Evolutionary conservation across 305 asterid species (phyloP).

Genomic region (Fraxinus sp.): DNA sequence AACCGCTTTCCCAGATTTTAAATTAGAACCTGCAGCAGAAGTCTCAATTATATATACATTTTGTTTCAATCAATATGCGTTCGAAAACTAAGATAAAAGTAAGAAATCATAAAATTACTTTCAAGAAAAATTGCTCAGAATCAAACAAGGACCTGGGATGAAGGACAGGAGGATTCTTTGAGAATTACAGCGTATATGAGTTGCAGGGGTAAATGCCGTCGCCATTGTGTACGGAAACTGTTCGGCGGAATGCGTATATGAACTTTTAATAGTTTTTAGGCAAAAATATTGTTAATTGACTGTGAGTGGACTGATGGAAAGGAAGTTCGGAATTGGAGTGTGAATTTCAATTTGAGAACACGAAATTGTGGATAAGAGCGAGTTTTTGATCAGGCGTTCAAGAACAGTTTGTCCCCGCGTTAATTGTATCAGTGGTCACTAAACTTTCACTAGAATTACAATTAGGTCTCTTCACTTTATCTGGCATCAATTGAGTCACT

Average conservation of each 20-base stretch:
- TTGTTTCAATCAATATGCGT: background rate
- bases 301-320: background rate
- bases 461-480: background rate
- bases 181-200: slow-evolving; percentile 48
- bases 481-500: background rate
- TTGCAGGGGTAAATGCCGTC: slow-evolving; percentile 53
- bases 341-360: background rate
- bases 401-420: background rate
- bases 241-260: slow-evolving; percentile 34
- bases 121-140: background rate
- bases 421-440: background rate
- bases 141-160: slow-evolving; percentile 35
- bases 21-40: slow-evolving; percentile 43
- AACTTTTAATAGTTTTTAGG: background rate
- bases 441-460: background rate
- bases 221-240: slow-evolving; percentile 48
- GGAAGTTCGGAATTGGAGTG: background rate
- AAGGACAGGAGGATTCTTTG: slow-evolving; percentile 35
- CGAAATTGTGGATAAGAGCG: slow-evolving; percentile 36
- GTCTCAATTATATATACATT: background rate
- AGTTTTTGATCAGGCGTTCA: background rate
- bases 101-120: background rate
- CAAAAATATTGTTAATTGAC: background rate
- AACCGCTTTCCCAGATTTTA: slow-evolving; percentile 28
- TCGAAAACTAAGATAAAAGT: background rate